These are phyloP conservation scores for Leptographium radiaticola DNA, from an alignment of 2,329 filamentous ascomycete species.

Conservation along the genomic window DNA sequence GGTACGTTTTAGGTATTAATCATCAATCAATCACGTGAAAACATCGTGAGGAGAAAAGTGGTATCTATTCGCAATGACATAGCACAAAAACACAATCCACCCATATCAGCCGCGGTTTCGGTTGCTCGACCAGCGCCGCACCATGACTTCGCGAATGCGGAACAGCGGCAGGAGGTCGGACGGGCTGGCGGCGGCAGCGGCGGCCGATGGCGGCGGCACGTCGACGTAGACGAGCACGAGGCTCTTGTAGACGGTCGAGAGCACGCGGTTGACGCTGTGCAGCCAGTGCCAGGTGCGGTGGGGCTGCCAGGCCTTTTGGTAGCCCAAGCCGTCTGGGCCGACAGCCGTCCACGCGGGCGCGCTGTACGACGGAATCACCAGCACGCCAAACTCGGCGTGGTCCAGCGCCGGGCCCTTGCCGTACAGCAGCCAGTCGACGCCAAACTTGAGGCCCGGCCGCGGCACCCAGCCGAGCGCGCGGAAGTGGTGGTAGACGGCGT, in stretches of 20 bases:
- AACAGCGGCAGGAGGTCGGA: slow-evolving; percentile 54
- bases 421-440: slow-evolving; percentile 89
- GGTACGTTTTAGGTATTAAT: too few relatives aligned
- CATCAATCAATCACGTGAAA: too few relatives aligned
- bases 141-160: slow-evolving; percentile 64
- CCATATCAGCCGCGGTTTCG: slow-evolving; percentile 37
- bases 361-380: slow-evolving; percentile 72
- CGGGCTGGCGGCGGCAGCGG: slow-evolving; percentile 36
- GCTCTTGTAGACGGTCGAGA: slow-evolving; percentile 82
- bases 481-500: slow-evolving; percentile 91
- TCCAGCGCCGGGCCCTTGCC: slow-evolving; percentile 85
- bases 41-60: background rate
- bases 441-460: slow-evolving; percentile 85
- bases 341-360: slow-evolving; percentile 56
- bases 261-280: slow-evolving; percentile 78
- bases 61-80: background rate
- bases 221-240: slow-evolving; percentile 86
- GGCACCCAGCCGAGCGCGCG: slow-evolving; percentile 91
- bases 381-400: slow-evolving; percentile 83
- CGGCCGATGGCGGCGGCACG: slow-evolving; percentile 52
- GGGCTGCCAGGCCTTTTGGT: slow-evolving; percentile 6
- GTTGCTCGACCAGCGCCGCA: slow-evolving; percentile 77
- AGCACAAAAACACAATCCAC: background rate
- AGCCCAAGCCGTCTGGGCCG: slow-evolving; percentile 14
- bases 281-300: slow-evolving; percentile 59